Evolutionary conservation across 768 basidiomycete genomes (phyloP).

Genomic region (Auricularia auricula-judae): DNA sequence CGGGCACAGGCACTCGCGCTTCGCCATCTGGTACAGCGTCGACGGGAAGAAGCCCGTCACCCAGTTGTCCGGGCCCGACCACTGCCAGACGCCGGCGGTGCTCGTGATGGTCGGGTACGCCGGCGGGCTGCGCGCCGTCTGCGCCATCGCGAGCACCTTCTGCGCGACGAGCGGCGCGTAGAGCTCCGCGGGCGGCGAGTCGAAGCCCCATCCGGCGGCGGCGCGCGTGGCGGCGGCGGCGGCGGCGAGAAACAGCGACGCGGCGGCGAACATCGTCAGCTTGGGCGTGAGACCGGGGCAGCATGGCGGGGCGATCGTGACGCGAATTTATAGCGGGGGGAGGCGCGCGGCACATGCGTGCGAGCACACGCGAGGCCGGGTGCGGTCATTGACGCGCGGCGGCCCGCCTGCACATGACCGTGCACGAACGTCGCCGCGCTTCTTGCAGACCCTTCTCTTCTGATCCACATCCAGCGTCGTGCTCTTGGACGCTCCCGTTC

Average conservation of each 20-base stretch:
- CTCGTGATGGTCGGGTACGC: slow-evolving; percentile 52
- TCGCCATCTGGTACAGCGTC: slow-evolving; percentile 47
- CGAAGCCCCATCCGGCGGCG: background rate
- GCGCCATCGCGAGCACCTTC: slow-evolving; percentile 48
- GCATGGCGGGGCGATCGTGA: too few species aligned
- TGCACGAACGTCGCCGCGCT: too few species aligned
- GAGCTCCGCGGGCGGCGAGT: slow-evolving; percentile 37
- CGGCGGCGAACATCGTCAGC: background rate
- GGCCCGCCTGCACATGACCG: too few species aligned
- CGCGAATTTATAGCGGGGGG: too few species aligned
- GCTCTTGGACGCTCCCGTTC: too few species aligned
- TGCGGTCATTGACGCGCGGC: too few species aligned
- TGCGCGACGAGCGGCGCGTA: slow-evolving; percentile 47
- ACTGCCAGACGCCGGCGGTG: background rate
- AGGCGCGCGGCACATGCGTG: too few species aligned
- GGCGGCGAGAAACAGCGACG: background rate
- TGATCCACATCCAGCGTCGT: too few species aligned
- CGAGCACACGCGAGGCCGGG: too few species aligned
- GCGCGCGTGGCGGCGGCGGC: background rate
- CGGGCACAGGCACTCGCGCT: slow-evolving; percentile 37
- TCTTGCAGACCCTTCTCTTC: too few species aligned
- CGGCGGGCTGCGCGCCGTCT: slow-evolving; percentile 30
- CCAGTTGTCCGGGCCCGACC: slow-evolving; percentile 24
- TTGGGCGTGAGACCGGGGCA: too few species aligned
- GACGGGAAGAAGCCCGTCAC: slow-evolving; percentile 60